These are phyloP conservation scores for Starmerella stigmatis DNA, from an alignment of 805 yeast genomes.

Conservation along the genomic window DNA sequence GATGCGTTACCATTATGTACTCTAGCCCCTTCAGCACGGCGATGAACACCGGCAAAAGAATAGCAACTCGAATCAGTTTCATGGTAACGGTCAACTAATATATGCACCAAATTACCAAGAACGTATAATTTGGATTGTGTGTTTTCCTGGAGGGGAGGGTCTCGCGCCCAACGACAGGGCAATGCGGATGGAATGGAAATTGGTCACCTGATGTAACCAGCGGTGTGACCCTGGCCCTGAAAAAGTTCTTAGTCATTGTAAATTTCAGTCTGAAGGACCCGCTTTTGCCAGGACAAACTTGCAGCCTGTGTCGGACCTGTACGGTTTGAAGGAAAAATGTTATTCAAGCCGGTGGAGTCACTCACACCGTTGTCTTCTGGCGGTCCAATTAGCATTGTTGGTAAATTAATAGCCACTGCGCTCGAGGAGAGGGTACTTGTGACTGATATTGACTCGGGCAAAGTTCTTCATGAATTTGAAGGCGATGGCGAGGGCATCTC, in stretches of 20 bases:
- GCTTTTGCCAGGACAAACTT: neutral
- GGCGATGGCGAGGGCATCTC: conserved; percentile 83
- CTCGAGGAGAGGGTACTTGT: conserved; percentile 66
- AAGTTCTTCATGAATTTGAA: conserved; percentile 48
- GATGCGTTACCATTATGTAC: conserved; percentile 29
- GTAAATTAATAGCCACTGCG: conserved; percentile 62
- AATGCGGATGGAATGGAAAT: neutral
- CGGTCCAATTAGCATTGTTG: conserved; percentile 63
- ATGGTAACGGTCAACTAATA: neutral
- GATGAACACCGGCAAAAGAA: conserved; percentile 18
- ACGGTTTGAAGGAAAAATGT: conserved; percentile 10
- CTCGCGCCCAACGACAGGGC: no score
- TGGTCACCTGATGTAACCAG: neutral
- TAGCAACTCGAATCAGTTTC: conserved; percentile 11
- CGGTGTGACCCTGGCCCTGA: neutral
- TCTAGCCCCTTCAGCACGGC: conserved; percentile 22
- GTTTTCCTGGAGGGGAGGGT: neutral
- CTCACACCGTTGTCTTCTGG: conserved; percentile 81
- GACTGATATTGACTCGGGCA: conserved; percentile 51
- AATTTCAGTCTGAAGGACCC: neutral
- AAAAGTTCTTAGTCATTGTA: neutral
- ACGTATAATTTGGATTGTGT: neutral
- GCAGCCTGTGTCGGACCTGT: neutral
- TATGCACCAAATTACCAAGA: neutral
- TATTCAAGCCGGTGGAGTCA: conserved; percentile 21